These are phyloP conservation scores for Zygotorulaspora florentina DNA, from an alignment of 805 yeast genomes.

Conservation along the genomic window DNA sequence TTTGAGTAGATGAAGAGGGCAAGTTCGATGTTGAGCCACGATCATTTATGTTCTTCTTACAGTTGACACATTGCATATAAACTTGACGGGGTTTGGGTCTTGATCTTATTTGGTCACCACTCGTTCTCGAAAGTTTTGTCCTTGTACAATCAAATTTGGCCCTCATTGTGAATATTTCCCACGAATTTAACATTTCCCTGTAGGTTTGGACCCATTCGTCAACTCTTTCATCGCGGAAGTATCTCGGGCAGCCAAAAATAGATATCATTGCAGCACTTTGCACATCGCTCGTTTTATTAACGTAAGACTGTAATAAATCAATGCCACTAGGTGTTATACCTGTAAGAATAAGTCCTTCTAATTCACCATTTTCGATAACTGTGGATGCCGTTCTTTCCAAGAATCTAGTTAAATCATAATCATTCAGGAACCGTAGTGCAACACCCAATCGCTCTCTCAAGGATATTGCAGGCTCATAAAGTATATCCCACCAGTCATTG, in stretches of 20 bases:
- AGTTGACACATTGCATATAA: conserved; percentile 72
- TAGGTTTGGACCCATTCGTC: conserved; percentile 76
- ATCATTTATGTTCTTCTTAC: conserved; percentile 65
- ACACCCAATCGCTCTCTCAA: conserved; percentile 85
- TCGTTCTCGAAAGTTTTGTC: conserved; percentile 54
- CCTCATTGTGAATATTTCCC: conserved; percentile 72
- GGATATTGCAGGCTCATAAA: conserved; percentile 86
- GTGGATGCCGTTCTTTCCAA: conserved; percentile 63
- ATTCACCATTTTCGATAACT: conserved; percentile 73
- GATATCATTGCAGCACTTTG: conserved; percentile 86
- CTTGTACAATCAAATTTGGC: conserved; percentile 84
- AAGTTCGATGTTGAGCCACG: neutral
- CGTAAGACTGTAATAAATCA: conserved; percentile 77
- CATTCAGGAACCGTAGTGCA: conserved; percentile 80
- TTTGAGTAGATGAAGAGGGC: neutral
- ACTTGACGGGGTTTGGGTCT: conserved; percentile 66
- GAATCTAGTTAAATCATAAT: conserved; percentile 69
- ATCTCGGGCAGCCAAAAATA: conserved; percentile 78
- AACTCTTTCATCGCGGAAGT: conserved; percentile 67
- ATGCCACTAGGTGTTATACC: conserved; percentile 88
- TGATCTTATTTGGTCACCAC: conserved; percentile 45
- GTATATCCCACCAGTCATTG: conserved; percentile 93
- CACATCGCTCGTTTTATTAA: conserved; percentile 82
- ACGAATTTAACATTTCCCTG: conserved; percentile 64
- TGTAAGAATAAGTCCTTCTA: conserved; percentile 85